A percentile compares a stretch with the other conserved stretches of the same genome.
Evolutionary conservation across 2,329 filamentous ascomycete genomes (phyloP).

Genomic region (Pseudogymnoascus sp.): DNA sequence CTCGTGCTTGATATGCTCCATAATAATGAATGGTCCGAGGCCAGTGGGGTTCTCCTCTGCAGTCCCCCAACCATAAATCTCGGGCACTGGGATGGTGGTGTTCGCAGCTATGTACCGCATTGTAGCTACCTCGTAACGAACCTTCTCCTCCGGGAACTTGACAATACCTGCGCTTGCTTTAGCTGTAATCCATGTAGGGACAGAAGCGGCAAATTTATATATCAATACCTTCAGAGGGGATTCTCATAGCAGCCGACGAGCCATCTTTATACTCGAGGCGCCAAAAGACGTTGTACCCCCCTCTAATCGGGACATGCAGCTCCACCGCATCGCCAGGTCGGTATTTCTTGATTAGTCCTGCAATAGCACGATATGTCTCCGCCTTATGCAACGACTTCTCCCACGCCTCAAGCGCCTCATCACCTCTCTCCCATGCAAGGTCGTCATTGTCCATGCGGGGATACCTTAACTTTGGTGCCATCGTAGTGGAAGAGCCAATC

Average conservation of each 20-base stretch:
- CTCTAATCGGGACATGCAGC: neutral
- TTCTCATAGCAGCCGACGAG: neutral
- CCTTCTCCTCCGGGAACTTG: constrained; percentile 19
- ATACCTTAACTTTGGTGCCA: neutral
- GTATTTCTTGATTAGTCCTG: neutral
- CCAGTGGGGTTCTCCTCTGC: constrained; percentile 15
- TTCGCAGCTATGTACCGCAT: constrained; percentile 18
- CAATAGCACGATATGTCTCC: neutral
- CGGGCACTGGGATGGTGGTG: constrained; percentile 23
- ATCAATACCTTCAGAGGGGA: neutral
- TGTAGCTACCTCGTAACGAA: constrained; percentile 23
- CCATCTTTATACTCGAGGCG: neutral
- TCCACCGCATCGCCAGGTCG: neutral
- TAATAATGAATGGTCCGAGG: constrained; percentile 31
- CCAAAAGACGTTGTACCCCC: neutral
- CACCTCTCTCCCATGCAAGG: neutral
- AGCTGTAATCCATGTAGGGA: neutral
- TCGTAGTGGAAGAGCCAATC: neutral
- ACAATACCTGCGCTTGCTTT: neutral
- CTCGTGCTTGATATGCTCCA: constrained; percentile 26
- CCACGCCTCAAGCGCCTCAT: neutral
- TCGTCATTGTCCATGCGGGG: neutral
- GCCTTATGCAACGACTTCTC: neutral
- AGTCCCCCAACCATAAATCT: constrained; percentile 19
- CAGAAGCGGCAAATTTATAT: neutral